Percentiles rank a stretch among this genome's conserved stretches.
phyloP scores from a whole-genome alignment of 2,329 filamentous ascomycete species.

The Plenodomus tracheiphilus region DNA sequence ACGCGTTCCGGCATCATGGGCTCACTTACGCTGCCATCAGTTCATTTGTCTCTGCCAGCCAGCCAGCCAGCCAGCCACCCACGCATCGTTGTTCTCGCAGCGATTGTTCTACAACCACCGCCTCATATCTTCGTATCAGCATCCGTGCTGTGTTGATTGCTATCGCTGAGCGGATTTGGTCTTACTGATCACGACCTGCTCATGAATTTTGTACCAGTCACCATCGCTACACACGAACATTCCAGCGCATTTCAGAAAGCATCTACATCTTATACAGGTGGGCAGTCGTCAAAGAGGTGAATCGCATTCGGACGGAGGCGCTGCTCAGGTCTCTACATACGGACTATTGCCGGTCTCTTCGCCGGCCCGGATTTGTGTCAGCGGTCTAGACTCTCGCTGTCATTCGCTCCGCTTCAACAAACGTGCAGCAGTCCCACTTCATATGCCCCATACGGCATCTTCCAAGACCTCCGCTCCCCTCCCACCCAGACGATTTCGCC shows the following conservation, averaged over 20 bases:
- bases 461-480: conserved; percentile 23
- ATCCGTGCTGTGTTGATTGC: background rate
- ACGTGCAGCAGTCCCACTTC: conserved; percentile 3
- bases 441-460: conserved; percentile 1
- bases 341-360: background rate
- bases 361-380: background rate
- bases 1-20: no score
- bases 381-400: conserved; percentile 6
- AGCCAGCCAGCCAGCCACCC: background rate
- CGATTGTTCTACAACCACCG: background rate
- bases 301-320: background rate
- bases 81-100: background rate
- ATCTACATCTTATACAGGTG: background rate
- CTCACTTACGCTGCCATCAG: no score
- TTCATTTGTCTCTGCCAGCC: no score
- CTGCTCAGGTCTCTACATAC: background rate
- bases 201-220: background rate
- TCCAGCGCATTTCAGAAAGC: background rate
- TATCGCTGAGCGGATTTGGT: background rate
- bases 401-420: conserved; percentile 6
- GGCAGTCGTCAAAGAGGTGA: background rate
- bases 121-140: background rate
- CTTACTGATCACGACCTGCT: background rate
- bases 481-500: background rate
- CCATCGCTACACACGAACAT: background rate